These are phyloP conservation scores for Camellia oleifera DNA, from an alignment of 179 eudicot species.

Conservation along the genomic window DNA sequence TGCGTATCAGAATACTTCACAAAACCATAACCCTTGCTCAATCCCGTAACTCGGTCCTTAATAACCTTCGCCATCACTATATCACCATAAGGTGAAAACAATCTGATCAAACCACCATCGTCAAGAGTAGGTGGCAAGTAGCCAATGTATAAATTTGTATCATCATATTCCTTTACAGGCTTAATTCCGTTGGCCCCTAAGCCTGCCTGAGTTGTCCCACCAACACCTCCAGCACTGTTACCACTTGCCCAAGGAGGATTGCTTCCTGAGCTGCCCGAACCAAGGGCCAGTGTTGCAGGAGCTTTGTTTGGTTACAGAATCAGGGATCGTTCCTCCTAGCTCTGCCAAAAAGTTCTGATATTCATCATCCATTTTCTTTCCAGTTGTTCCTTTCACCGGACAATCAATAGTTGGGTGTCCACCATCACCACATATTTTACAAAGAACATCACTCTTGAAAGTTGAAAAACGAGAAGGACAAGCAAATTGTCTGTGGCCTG, in stretches of 20 bases:
- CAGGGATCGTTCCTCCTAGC: conserved; percentile 84
- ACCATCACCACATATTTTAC: conserved; percentile 92
- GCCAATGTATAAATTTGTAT: conserved; percentile 72
- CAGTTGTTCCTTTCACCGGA: conserved; percentile 77
- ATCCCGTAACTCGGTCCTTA: conserved; percentile 57
- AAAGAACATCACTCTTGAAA: conserved; percentile 80
- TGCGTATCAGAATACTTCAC: conserved; percentile 59
- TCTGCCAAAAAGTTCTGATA: conserved; percentile 87
- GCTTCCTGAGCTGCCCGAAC: conserved; percentile 38
- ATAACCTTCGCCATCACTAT: conserved; percentile 72
- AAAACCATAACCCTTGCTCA: conserved; percentile 90
- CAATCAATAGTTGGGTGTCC: conserved; percentile 95
- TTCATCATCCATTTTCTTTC: conserved; percentile 96
- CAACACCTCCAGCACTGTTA: conserved; percentile 24
- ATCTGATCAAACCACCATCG: conserved; percentile 54
- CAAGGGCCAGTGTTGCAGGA: conserved; percentile 31
- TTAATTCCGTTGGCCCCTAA: conserved; percentile 43
- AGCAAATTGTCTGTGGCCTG: conserved; percentile 83
- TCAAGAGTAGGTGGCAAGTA: conserved; percentile 71
- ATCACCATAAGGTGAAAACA: conserved; percentile 70
- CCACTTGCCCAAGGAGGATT: conserved; percentile 65
- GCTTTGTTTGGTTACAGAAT: conserved; percentile 43
- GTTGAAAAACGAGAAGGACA: conserved; percentile 73
- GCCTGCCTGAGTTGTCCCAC: conserved; percentile 42
- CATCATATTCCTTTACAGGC: conserved; percentile 67